Evolutionary conservation across 2,329 filamentous ascomycete genomes (phyloP).

Genomic region (Hymenoscyphus infarciens): DNA sequence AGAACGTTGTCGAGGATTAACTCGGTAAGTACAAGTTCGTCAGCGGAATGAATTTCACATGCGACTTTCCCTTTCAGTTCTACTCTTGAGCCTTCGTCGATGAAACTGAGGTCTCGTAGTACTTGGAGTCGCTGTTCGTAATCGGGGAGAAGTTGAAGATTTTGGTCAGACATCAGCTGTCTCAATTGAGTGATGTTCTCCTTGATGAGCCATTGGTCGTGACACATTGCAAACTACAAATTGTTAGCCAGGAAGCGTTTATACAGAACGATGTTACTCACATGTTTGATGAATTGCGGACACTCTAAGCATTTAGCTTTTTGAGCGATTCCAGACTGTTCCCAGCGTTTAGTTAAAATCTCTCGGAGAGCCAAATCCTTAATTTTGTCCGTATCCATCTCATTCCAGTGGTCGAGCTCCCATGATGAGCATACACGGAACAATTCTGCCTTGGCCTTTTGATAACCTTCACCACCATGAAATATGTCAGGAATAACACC

Average conservation of each 20-base stretch:
- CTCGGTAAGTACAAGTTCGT: slow-evolving; percentile 94
- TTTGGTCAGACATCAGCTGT: slow-evolving; percentile 90
- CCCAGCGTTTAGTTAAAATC: slow-evolving; percentile 66
- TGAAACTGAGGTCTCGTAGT: slow-evolving; percentile 85
- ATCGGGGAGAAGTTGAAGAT: slow-evolving; percentile 90
- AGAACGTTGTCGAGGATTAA: slow-evolving; percentile 95
- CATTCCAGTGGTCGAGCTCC: slow-evolving; percentile 73
- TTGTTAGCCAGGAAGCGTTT: slow-evolving; percentile 12
- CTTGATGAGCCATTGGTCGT: slow-evolving; percentile 94
- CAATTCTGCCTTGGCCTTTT: slow-evolving; percentile 64
- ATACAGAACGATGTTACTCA: slow-evolving; percentile 44
- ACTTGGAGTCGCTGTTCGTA: slow-evolving; percentile 95
- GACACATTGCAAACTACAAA: slow-evolving; percentile 81
- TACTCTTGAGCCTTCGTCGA: slow-evolving; percentile 82
- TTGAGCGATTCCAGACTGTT: slow-evolving; percentile 60
- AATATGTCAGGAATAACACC: slow-evolving; percentile 59
- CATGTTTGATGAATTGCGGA: slow-evolving; percentile 80
- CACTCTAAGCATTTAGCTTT: slow-evolving; percentile 66
- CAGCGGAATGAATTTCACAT: slow-evolving; percentile 95
- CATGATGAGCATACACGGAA: slow-evolving; percentile 68
- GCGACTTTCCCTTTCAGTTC: slow-evolving; percentile 97
- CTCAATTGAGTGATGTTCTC: slow-evolving; percentile 87
- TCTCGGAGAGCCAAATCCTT: slow-evolving; percentile 81
- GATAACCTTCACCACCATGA: slow-evolving; percentile 46
- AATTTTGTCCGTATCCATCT: slow-evolving; percentile 77